Percentiles rank a stretch among this genome's conserved stretches.
These are phyloP conservation scores for Ogataea paradorogensis DNA, from an alignment of 805 yeast genomes.

Conservation along the genomic window DNA sequence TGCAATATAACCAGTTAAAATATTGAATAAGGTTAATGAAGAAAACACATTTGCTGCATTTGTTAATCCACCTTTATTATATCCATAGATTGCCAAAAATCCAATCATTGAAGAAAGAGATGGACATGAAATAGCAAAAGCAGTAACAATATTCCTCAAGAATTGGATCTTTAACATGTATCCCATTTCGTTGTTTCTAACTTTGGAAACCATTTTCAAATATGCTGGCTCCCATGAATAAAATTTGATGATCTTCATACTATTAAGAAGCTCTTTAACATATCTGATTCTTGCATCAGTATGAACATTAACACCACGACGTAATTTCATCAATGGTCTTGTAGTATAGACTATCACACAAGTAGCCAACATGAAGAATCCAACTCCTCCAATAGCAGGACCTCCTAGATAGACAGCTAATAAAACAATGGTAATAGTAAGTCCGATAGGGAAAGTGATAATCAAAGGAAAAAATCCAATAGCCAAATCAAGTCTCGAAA, in stretches of 20 bases:
- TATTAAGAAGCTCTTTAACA: constrained; percentile 74
- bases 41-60: constrained; percentile 66
- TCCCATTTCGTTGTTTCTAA: constrained; percentile 61
- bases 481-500: constrained; percentile 77
- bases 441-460: constrained; percentile 60
- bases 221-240: constrained; percentile 93
- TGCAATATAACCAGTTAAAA: constrained; percentile 58
- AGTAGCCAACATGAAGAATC: constrained; percentile 50
- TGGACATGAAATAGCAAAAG: constrained; percentile 67
- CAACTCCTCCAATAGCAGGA: constrained; percentile 69
- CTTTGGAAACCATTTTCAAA: constrained; percentile 47
- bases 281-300: constrained; percentile 77
- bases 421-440: constrained; percentile 61
- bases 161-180: constrained; percentile 62
- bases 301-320: constrained; percentile 54
- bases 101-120: constrained; percentile 67
- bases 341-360: constrained; percentile 45
- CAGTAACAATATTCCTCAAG: constrained; percentile 57
- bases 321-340: constrained; percentile 48
- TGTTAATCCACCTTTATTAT: constrained; percentile 32
- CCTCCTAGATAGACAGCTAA: constrained; percentile 69
- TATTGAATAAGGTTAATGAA: constrained; percentile 65
- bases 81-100: constrained; percentile 41
- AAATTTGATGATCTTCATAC: constrained; percentile 78
- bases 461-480: constrained; percentile 65